Percentiles rank a stretch among this genome's conserved stretches.
phyloP scores from a whole-genome alignment of 805 yeast genomes.

The Zygosaccharomyces pseudorouxii region DNA sequence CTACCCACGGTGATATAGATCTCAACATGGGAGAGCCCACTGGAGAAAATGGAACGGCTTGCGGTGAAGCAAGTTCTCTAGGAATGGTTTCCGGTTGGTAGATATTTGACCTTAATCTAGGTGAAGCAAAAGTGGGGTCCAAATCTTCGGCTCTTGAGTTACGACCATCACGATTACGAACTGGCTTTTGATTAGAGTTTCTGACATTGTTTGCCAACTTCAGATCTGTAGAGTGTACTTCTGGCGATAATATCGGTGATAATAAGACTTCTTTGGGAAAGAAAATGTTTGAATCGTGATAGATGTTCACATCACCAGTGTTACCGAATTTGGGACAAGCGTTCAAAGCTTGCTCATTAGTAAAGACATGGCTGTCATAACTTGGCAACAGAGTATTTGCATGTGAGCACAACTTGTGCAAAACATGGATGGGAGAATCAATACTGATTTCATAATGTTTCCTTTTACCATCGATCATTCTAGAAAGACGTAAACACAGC shows the following conservation, averaged over 20 bases:
- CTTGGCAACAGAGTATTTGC: slow-evolving; percentile 75
- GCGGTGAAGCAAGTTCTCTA: slow-evolving; percentile 53
- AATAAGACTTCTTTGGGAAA: slow-evolving; percentile 38
- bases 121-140: slow-evolving; percentile 24
- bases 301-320: slow-evolving; percentile 16
- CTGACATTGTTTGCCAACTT: slow-evolving; percentile 13
- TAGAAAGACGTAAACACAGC: slow-evolving; percentile 74
- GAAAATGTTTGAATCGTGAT: slow-evolving; percentile 38
- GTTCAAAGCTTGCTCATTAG: slow-evolving; percentile 13
- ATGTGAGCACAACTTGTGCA: slow-evolving; percentile 74
- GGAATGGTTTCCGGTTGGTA: slow-evolving; percentile 51
- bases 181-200: slow-evolving; percentile 14
- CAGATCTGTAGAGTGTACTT: slow-evolving; percentile 44
- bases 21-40: slow-evolving; percentile 41
- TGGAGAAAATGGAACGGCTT: slow-evolving; percentile 58
- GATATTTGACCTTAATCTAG: slow-evolving; percentile 42
- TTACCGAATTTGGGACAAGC: slow-evolving; percentile 19
- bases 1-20: slow-evolving; percentile 41
- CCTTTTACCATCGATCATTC: slow-evolving; percentile 59
- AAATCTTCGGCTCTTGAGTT: slow-evolving; percentile 13
- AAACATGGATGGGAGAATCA: slow-evolving; percentile 87
- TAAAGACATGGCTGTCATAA: slow-evolving; percentile 41
- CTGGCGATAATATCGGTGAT: slow-evolving; percentile 54
- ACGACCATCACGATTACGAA: slow-evolving; percentile 10
- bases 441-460: slow-evolving; percentile 93